Evolutionary conservation across 2,329 filamentous ascomycete species (phyloP).

Genomic region (Golovinomyces cichoracearum): DNA sequence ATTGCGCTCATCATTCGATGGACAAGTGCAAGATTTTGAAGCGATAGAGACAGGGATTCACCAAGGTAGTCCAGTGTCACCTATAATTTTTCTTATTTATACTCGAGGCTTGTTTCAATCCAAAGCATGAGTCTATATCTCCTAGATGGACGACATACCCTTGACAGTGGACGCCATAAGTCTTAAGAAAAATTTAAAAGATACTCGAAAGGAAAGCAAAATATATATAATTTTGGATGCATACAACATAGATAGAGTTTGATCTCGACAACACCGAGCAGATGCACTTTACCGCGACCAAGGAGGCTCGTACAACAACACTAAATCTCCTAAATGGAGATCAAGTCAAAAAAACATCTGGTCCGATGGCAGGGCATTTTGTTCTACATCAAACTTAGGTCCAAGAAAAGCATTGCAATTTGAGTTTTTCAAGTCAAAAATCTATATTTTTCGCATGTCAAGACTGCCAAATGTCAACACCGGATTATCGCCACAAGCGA

Average conservation of each 20-base stretch:
- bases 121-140: neutral
- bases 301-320: neutral
- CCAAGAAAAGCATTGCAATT: neutral
- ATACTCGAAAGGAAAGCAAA: neutral
- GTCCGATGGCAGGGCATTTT: neutral
- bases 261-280: neutral
- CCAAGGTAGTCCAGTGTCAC: neutral
- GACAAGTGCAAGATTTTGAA: neutral
- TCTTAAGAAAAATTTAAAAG: neutral
- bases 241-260: neutral
- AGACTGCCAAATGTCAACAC: neutral
- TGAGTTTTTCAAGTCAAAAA: neutral
- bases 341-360: neutral
- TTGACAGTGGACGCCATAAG: neutral
- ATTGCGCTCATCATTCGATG: neutral
- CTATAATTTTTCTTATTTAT: neutral
- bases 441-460: neutral
- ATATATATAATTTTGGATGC: neutral
- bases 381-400: neutral
- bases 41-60: neutral
- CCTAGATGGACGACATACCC: neutral
- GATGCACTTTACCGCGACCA: neutral
- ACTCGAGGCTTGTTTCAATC: neutral
- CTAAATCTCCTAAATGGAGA: neutral
- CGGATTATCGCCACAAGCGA: neutral